Evolutionary conservation across 306 rosid species (phyloP).

Genomic region (Quercus ilex): DNA sequence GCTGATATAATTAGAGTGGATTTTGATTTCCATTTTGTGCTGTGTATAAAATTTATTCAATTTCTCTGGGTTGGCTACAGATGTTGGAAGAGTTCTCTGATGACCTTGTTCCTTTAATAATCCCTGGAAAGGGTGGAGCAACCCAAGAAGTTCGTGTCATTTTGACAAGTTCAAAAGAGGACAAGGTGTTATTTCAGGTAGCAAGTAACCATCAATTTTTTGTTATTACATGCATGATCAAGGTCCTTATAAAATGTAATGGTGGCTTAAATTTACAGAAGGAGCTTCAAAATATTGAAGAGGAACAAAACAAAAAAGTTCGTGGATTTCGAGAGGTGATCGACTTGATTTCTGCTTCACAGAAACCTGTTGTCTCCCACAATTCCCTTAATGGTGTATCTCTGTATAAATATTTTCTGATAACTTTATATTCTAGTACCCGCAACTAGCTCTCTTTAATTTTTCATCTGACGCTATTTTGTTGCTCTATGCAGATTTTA

Average conservation of each 20-base stretch:
- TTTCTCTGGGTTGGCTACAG: slow-evolving; percentile 38
- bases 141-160: slow-evolving; percentile 55
- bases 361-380: slow-evolving; percentile 92
- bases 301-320: slow-evolving; percentile 62
- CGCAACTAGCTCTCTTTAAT: slow-evolving; percentile 10
- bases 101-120: slow-evolving; percentile 61
- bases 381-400: slow-evolving; percentile 76
- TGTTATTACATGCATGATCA: background rate
- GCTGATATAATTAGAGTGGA: background rate
- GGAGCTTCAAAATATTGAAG: slow-evolving; percentile 56
- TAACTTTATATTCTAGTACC: slow-evolving; percentile 14
- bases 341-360: slow-evolving; percentile 95
- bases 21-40: background rate
- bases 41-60: background rate
- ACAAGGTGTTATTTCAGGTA: slow-evolving; percentile 74
- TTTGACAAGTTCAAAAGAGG: slow-evolving; percentile 66
- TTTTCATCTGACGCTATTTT: slow-evolving; percentile 20
- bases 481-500: slow-evolving; percentile 62
- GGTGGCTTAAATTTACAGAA: slow-evolving; percentile 37
- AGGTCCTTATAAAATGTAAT: background rate
- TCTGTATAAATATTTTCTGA: slow-evolving; percentile 36
- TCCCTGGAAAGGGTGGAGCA: slow-evolving; percentile 56
- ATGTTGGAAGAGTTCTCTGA: slow-evolving; percentile 55
- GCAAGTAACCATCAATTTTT: slow-evolving; percentile 2
- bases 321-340: slow-evolving; percentile 96